Evolutionary conservation across 1,139 yeast genomes (phyloP).

Genomic region (Hansenula sp.): DNA sequence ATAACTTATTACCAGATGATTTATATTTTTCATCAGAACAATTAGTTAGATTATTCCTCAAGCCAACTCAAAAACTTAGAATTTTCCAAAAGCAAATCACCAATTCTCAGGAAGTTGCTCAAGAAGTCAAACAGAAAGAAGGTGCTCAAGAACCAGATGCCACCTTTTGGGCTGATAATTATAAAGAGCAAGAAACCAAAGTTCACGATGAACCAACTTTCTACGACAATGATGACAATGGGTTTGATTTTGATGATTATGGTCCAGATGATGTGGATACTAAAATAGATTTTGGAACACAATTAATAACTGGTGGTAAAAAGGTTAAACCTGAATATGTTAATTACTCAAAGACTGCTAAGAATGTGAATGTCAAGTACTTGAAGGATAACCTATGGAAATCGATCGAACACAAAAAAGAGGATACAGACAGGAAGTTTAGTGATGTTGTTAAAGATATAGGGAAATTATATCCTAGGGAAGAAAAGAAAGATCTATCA

Average conservation of each 20-base stretch:
- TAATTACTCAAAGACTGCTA: conserved; percentile 75
- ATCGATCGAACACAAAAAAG: too few species aligned
- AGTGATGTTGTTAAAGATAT: conserved; percentile 45
- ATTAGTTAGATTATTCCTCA: conserved; percentile 63
- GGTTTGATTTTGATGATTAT: conserved; percentile 42
- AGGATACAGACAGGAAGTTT: conserved; percentile 30
- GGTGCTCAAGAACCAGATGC: conserved; percentile 47
- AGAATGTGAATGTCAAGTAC: conserved; percentile 74
- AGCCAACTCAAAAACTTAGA: conserved; percentile 45
- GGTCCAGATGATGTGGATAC: conserved; percentile 19
- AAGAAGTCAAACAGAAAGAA: conserved; percentile 8
- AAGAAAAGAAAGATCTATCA: conserved; percentile 60
- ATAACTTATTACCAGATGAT: conserved; percentile 67
- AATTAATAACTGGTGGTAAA: conserved; percentile 35
- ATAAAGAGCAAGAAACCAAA: conserved; percentile 39
- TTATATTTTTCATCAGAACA: conserved; percentile 66
- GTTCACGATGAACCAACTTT: conserved; percentile 23
- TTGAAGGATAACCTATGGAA: conserved; percentile 78
- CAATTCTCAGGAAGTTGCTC: too few species aligned
- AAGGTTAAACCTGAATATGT: conserved; percentile 57
- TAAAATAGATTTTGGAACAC: conserved; percentile 27
- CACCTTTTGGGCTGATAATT: conserved; percentile 69
- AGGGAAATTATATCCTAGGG: conserved; percentile 48
- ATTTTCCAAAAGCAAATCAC: conserved; percentile 23
- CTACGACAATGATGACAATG: conserved; percentile 26